A percentile compares a stretch with the other conserved stretches of the same genome.
phyloP scores from a whole-genome alignment of 352 stramenopile genomes.

The Phytopythium litorale region DNA sequence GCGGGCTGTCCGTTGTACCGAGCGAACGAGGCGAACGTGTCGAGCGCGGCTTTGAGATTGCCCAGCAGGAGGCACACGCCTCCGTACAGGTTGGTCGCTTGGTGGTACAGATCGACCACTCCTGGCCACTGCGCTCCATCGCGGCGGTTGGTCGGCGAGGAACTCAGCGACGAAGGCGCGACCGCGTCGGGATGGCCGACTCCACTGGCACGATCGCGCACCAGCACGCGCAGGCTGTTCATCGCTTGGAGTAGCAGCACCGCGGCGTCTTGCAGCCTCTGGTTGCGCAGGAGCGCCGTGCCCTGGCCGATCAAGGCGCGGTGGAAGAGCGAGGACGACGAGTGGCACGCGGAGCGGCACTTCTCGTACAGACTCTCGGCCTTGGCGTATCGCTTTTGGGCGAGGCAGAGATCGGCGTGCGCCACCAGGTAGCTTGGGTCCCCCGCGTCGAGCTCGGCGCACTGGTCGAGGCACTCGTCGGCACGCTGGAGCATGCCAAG shows the following conservation, averaged over 20 bases:
- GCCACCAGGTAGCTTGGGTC: constrained; percentile 46
- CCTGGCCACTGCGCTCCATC: constrained; percentile 8
- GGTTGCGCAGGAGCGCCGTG: constrained; percentile 28
- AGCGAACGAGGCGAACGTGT: constrained; percentile 37
- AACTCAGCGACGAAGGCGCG: not conserved
- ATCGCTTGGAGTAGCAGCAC: constrained; percentile 37
- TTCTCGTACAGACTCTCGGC: constrained; percentile 38
- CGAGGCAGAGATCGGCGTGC: constrained; percentile 41
- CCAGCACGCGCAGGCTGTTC: constrained; percentile 25
- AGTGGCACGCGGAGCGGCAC: constrained; percentile 20
- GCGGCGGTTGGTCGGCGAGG: not conserved
- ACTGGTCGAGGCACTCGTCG: constrained; percentile 38
- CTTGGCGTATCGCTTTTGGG: constrained; percentile 30
- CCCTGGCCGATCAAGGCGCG: constrained; percentile 48
- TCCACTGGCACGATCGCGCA: constrained; percentile 9
- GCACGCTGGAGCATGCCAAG: constrained; percentile 54
- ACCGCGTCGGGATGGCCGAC: not conserved
- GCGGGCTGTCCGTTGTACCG: constrained; percentile 7
- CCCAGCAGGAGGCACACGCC: constrained; percentile 48
- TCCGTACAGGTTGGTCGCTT: constrained; percentile 41
- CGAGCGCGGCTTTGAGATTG: constrained; percentile 41
- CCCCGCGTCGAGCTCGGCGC: constrained; percentile 20
- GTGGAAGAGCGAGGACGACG: constrained; percentile 26
- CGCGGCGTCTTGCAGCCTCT: constrained; percentile 35
- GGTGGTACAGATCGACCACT: constrained; percentile 30